A percentile compares a stretch with the other conserved stretches of the same genome.
phyloP scores from a whole-genome alignment of 164 flowering plant genomes.

The Sedum album region DNA sequence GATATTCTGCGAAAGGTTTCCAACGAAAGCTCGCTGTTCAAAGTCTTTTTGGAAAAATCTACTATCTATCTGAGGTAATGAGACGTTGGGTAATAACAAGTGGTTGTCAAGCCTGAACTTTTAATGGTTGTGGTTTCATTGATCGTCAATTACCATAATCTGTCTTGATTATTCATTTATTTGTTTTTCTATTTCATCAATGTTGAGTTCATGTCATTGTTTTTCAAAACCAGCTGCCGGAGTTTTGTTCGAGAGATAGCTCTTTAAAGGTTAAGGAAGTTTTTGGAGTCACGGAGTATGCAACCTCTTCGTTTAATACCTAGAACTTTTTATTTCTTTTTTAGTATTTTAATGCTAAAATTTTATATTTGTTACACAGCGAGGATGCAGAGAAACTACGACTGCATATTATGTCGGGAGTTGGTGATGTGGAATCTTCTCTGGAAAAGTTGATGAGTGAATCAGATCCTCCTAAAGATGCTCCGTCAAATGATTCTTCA shows the following conservation, averaged over 20 bases:
- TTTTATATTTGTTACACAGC: conserved; percentile 25
- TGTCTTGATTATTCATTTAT: not conserved
- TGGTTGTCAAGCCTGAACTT: not conserved
- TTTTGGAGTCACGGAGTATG: conserved; percentile 98
- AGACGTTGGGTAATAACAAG: not conserved
- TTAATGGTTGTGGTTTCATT: not conserved
- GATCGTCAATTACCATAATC: not conserved
- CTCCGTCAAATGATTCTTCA: not conserved
- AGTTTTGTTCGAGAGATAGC: conserved; percentile 77
- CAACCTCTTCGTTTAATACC: not conserved
- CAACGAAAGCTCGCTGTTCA: conserved; percentile 90
- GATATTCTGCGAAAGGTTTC: conserved; percentile 83
- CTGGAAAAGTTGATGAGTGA: conserved; percentile 65
- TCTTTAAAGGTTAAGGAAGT: conserved; percentile 76
- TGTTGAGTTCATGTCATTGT: not conserved
- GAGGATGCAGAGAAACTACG: conserved; percentile 86
- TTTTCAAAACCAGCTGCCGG: conserved; percentile 59
- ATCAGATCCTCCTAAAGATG: conserved; percentile 41
- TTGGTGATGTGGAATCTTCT: conserved; percentile 76
- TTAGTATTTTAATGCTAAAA: not conserved
- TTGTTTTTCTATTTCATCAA: not conserved
- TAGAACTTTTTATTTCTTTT: too few relatives aligned
- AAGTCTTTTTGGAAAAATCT: conserved; percentile 80
- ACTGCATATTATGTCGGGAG: conserved; percentile 54
- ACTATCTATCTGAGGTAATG: conserved; percentile 79